Evolutionary conservation across 2,329 filamentous ascomycete genomes (phyloP), one percentile per base, ranked within the genome.

Genomic region (Colletotrichum sp.): DNA sequence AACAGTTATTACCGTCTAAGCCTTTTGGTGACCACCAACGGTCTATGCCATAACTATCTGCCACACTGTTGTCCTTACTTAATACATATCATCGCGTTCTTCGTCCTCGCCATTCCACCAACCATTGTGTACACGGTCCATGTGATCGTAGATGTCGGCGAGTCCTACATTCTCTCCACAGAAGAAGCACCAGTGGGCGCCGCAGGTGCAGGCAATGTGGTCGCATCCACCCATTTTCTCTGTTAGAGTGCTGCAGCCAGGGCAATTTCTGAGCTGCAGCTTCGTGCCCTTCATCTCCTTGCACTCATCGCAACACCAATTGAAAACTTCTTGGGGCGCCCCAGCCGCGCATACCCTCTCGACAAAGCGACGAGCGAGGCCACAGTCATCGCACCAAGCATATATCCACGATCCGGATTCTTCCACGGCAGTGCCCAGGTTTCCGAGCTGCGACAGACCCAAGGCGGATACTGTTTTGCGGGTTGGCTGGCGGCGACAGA

Each of bases 351-450:
- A 90, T 3, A 84, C 84, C 8, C 88, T 81, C 77, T 87, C 86
- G 22, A 86, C 81, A 66, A 83, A 85, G 72, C 81, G 81, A 77
- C 83, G 85, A 6, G 88, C 88, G 13, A 81, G 80, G 5, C 83
- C 83, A 70, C 88, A 90, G 5, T 76, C 79, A 4, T 39, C 73
- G 77, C 89, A 91, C 88, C 87, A 89, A 1, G 85, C 87, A 60
- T 89, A 88, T 68, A 89, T 86, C 84, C 85, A 88, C 2, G 80
- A 80, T 3, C 84, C 88, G 2, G 81, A 77, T 15, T 88, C 83
- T 4, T 83, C 78, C 1, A 89, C 81, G 1, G 87, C 88, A 1
- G 78, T 78, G 3, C 78, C 78, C 28, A 89, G 74, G 43, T 86
- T 82, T 2, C 81, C 83, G 5, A 90, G 79, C 2, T 80, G 80